Evolutionary conservation across 2,329 filamentous ascomycete genomes (phyloP).

Genomic region (Thielaviopsis cerberus): DNA sequence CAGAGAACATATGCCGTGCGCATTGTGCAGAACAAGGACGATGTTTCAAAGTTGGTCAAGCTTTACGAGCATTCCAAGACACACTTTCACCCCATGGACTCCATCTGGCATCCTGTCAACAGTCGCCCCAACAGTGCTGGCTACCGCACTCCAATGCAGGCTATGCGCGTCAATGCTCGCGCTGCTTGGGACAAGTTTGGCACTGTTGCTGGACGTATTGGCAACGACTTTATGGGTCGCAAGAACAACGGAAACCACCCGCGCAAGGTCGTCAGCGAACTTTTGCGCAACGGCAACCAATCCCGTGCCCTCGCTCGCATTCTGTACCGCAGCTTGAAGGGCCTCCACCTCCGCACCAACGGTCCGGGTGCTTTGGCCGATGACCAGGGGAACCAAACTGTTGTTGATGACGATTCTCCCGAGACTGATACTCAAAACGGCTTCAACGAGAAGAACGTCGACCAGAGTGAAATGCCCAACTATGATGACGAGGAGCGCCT

Average conservation of each 20-base stretch:
- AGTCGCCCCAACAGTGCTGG: slow-evolving; percentile 31
- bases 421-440: slow-evolving; percentile 1
- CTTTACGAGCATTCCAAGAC: slow-evolving; percentile 58
- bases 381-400: not conserved
- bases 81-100: slow-evolving; percentile 37
- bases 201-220: slow-evolving; percentile 67
- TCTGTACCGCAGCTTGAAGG: slow-evolving; percentile 60
- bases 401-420: not conserved
- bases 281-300: slow-evolving; percentile 53
- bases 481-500: slow-evolving; percentile 47
- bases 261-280: slow-evolving; percentile 62
- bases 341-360: slow-evolving; percentile 4
- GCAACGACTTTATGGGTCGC: slow-evolving; percentile 78
- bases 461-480: slow-evolving; percentile 24
- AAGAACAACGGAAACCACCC: slow-evolving; percentile 52
- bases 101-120: slow-evolving; percentile 27
- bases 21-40: slow-evolving; percentile 83
- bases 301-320: slow-evolving; percentile 73
- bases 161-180: slow-evolving; percentile 57
- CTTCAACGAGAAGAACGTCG: slow-evolving; percentile 6
- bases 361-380: not conserved
- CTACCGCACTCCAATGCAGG: slow-evolving; percentile 52
- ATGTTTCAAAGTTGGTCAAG: slow-evolving; percentile 44
- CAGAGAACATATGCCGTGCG: slow-evolving; percentile 74
- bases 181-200: slow-evolving; percentile 63